These are phyloP conservation scores for Torrubiellomyces zombiae DNA, from an alignment of 2,329 filamentous ascomycete genomes.

Conservation along the genomic window DNA sequence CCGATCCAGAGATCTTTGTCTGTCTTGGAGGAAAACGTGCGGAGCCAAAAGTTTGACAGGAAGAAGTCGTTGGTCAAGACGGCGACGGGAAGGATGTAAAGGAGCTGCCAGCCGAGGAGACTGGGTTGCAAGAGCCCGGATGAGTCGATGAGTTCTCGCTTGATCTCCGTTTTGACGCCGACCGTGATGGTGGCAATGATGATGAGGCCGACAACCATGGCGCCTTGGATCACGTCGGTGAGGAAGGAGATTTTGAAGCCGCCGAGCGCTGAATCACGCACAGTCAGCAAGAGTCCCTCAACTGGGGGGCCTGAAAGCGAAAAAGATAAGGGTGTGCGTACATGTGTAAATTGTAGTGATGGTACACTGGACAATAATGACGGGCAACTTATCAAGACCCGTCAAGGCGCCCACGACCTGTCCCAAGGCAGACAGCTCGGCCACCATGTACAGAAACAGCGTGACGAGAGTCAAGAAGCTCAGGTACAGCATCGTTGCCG, in stretches of 20 bases:
- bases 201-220: slow-evolving; percentile 60
- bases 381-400: slow-evolving; percentile 55
- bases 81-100: slow-evolving; percentile 71
- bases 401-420: slow-evolving; percentile 63
- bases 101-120: slow-evolving; percentile 66
- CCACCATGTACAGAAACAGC: slow-evolving; percentile 75
- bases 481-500: slow-evolving; percentile 52
- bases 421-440: slow-evolving; percentile 65
- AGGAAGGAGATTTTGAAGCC: slow-evolving; percentile 74
- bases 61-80: slow-evolving; percentile 79
- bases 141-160: slow-evolving; percentile 47
- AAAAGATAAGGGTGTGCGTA: no score
- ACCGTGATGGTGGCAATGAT: slow-evolving; percentile 64
- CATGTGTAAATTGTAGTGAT: slow-evolving; percentile 75
- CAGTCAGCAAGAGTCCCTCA: no score
- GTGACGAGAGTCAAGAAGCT: slow-evolving; percentile 66
- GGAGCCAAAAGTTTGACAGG: slow-evolving; percentile 69
- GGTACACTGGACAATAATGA: slow-evolving; percentile 60
- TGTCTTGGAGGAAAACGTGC: slow-evolving; percentile 64
- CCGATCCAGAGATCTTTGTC: slow-evolving; percentile 66
- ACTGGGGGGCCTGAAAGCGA: no score
- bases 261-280: slow-evolving; percentile 59
- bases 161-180: slow-evolving; percentile 56
- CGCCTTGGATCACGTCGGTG: slow-evolving; percentile 68
- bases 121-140: slow-evolving; percentile 53